Evolutionary conservation across 345 rosid genomes (phyloP).

Genomic region (Hypericum androsaemum): DNA sequence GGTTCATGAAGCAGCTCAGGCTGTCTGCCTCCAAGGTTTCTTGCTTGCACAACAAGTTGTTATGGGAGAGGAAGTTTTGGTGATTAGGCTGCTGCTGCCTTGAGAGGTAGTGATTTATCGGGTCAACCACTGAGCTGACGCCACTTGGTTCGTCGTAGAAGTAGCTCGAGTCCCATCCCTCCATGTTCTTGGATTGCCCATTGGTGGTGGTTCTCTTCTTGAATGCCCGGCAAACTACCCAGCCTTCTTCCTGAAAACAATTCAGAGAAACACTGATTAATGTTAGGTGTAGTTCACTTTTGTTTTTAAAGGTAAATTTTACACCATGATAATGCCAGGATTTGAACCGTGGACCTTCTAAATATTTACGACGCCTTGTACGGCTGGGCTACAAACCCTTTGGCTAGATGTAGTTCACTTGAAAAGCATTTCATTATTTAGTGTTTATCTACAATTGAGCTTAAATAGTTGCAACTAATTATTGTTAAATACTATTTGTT

Average conservation of each 20-base stretch:
- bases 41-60: conserved; percentile 56
- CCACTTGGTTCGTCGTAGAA: conserved; percentile 53
- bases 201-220: conserved; percentile 41
- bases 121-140: conserved; percentile 40
- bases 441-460: too few relatives aligned
- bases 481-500: too few relatives aligned
- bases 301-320: too few relatives aligned
- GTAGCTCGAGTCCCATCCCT: conserved; percentile 61
- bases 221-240: conserved; percentile 98
- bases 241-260: conserved; percentile 78
- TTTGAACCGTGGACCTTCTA: too few relatives aligned
- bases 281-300: too few relatives aligned
- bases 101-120: conserved; percentile 32
- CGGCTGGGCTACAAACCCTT: too few relatives aligned
- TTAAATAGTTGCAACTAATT: too few relatives aligned
- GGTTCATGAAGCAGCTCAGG: conserved; percentile 34
- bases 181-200: conserved; percentile 45
- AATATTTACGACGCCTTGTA: too few relatives aligned
- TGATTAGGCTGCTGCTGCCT: conserved; percentile 23
- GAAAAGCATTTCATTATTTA: too few relatives aligned
- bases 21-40: conserved; percentile 48
- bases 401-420: too few relatives aligned
- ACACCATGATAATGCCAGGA: too few relatives aligned
- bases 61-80: too few relatives aligned
- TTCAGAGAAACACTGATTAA: background rate